Base-by-base conservation (phyloP, 148 eudicot genomes). In the Vaccinium macrocarpon region DNA sequence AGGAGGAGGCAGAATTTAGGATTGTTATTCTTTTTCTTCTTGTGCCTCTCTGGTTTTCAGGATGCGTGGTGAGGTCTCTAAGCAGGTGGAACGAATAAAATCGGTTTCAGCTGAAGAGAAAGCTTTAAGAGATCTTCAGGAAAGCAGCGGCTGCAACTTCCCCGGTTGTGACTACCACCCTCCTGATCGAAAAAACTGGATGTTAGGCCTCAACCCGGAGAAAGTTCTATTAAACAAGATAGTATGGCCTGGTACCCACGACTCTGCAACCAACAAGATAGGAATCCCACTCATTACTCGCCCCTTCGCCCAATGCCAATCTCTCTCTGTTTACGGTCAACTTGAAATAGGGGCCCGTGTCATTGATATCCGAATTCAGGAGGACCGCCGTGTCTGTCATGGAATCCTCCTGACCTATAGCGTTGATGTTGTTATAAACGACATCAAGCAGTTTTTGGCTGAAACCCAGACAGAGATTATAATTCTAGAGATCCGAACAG, bases 201-300 rank as follows among this genome's bases (percentile, higher is more conserved):
- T 97, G 98, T 84, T 86, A 4, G 89, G 84, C 11, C 96, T 97
- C 46, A 86, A 87, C 79, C 97, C 92, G 0, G 90, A 78, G 6
- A 90, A 87, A 29, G 84, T 92, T 29, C 88, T 87, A 1, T 25
- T 95, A 12, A 90, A 91, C 89, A 86, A 93, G 87, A 93, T 97
- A 53, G 92, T 95, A 0, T 97, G 98, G 98, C 97, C 98, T 0
- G 98, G 99, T 0, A 97, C 97, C 29, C 99, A 97, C 55, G 95
- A 97, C 80, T 97, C 98, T 0, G 99, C 98, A 18, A 95, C 99
- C 29, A 87, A 97, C 90, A 72, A 87, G 83, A 95, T 93, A 66
- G 98, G 99, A 18, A 88, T 95, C 78, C 97, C 93, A 15, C 78
- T 84, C 79, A 85, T 97, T 32, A 78, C 96, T 12, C 90, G 98